These are phyloP conservation scores for Neonectria coccinea DNA, from an alignment of 2,329 filamentous ascomycete genomes.

Conservation along the genomic window DNA sequence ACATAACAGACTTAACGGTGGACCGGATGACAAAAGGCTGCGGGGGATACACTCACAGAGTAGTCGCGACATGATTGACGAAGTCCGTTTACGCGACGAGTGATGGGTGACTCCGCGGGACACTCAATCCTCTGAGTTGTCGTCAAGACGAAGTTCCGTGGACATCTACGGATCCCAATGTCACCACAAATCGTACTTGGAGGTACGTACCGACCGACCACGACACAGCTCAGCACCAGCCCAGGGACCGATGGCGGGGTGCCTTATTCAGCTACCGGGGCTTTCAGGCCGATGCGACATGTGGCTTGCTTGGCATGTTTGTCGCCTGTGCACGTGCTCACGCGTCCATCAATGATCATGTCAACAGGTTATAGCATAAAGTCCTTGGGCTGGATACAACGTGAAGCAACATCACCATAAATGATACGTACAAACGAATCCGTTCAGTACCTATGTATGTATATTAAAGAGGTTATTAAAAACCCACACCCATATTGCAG, in stretches of 20 bases:
- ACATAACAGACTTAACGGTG: neutral
- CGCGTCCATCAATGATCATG: neutral
- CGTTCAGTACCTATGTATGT: neutral
- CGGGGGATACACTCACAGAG: conserved; percentile 58
- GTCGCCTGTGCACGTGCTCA: conserved; percentile 22
- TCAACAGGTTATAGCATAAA: neutral
- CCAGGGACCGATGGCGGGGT: conserved; percentile 6
- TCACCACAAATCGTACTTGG: conserved; percentile 12
- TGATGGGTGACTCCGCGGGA: neutral
- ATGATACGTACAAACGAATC: neutral
- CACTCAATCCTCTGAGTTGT: conserved; percentile 31
- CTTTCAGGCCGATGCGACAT: conserved; percentile 1
- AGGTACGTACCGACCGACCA: conserved; percentile 41
- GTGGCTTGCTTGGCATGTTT: neutral
- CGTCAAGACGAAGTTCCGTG: conserved; percentile 30
- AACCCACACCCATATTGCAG: neutral
- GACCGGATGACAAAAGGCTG: neutral
- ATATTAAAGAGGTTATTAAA: neutral
- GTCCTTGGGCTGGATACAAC: no score
- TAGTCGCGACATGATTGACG: conserved; percentile 62
- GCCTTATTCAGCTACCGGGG: conserved; percentile 8
- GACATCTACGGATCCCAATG: conserved; percentile 17
- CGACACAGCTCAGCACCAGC: conserved; percentile 30
- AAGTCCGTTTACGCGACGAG: conserved; percentile 28
- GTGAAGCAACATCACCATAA: no score